Conservation (phyloP, 805 yeast genomes). For the Metschnikowia borealis region DNA sequence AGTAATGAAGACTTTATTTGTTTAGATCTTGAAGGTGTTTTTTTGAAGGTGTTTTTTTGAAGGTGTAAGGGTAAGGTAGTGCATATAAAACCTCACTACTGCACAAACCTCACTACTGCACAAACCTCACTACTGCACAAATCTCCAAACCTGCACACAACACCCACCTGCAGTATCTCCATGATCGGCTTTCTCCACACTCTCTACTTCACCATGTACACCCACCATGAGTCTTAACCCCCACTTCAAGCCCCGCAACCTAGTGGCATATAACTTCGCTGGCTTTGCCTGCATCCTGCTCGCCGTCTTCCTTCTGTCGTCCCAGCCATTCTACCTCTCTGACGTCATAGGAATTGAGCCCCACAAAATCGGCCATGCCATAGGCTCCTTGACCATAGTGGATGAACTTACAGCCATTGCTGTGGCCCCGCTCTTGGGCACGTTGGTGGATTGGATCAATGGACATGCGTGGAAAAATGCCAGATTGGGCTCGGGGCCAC, state of each 20-base stretch:
- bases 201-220: neutral
- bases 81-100: no score
- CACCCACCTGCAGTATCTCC: neutral
- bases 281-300: constrained; percentile 38
- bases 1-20: no score
- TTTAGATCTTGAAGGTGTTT: no score
- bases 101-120: no score
- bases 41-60: no score
- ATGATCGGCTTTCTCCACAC: constrained; percentile 4
- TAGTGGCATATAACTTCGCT: constrained; percentile 32
- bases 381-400: constrained; percentile 41
- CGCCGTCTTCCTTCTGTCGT: constrained; percentile 36
- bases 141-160: no score
- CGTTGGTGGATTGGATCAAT: constrained; percentile 52
- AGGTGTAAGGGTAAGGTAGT: no score
- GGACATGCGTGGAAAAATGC: constrained; percentile 11
- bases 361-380: constrained; percentile 28
- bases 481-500: constrained; percentile 42
- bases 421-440: constrained; percentile 60
- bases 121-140: neutral
- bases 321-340: constrained; percentile 38
- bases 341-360: constrained; percentile 27
- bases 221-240: constrained; percentile 11
- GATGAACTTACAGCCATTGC: constrained; percentile 57
- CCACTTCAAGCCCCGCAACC: constrained; percentile 24